Evolutionary conservation across 495 filamentous ascomycete genomes (phyloP).

Genomic region (Paragyromitra xinjiangensis): DNA sequence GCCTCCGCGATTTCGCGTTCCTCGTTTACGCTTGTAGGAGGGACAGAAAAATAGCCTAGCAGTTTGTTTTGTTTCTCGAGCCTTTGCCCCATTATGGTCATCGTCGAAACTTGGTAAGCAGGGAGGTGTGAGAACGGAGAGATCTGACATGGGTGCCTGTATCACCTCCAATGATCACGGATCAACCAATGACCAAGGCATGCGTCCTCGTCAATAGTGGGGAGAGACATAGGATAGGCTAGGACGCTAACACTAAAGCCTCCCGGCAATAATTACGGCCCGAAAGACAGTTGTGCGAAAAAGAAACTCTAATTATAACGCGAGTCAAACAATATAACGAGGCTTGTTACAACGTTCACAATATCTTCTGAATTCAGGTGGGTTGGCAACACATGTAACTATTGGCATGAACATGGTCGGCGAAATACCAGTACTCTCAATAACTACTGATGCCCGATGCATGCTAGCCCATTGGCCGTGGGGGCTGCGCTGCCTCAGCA

Average conservation of each 20-base stretch:
- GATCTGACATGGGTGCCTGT: slow-evolving; percentile 40
- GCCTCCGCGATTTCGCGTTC: neutral
- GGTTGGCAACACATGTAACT: neutral
- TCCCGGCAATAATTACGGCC: slow-evolving; percentile 23
- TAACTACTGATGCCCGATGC: slow-evolving; percentile 22
- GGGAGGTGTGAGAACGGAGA: slow-evolving; percentile 32
- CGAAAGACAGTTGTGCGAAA: slow-evolving; percentile 2
- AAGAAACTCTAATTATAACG: slow-evolving; percentile 5
- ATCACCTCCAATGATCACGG: slow-evolving; percentile 39
- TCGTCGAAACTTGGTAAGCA: slow-evolving; percentile 15
- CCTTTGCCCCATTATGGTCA: slow-evolving; percentile 44
- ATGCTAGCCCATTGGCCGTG: slow-evolving; percentile 14
- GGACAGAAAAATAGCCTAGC: slow-evolving; percentile 20
- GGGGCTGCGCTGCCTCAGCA: slow-evolving; percentile 25
- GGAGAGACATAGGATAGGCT: slow-evolving; percentile 22
- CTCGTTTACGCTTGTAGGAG: neutral
- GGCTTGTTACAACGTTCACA: neutral
- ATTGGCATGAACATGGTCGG: slow-evolving; percentile 2
- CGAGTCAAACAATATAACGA: slow-evolving; percentile 4
- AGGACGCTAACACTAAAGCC: slow-evolving; percentile 15
- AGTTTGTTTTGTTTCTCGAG: slow-evolving; percentile 34
- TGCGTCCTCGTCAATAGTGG: slow-evolving; percentile 26
- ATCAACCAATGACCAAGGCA: slow-evolving; percentile 46
- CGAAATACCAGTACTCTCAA: neutral
- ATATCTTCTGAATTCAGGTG: neutral